Evolutionary conservation across 176 grass and related monocot species (phyloP), one percentile per base, ranked within the genome.

Genomic region (Oryza meridionalis): DNA sequence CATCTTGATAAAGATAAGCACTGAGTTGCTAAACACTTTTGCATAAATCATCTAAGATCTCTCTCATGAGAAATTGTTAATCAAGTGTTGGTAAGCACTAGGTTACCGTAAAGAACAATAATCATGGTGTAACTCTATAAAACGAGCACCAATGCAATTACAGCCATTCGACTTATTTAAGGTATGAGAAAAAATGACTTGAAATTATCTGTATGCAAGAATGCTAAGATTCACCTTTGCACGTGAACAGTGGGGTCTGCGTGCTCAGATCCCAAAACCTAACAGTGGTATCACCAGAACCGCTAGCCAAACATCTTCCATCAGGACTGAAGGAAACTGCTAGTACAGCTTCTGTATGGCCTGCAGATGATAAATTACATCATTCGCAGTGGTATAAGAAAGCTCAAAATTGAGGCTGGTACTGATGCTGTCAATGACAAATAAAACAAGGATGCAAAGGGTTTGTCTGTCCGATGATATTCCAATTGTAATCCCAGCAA

Each of bases 281-380:
- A 59, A 98, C 93, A 61, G 85, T 95, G 25, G 91, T 95, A 75
- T 98, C 96, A 78, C 93, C 96, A 17, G 93, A 98, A 88, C 93
- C 93, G 81, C 96, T 98, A 14, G 96, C 96, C 69, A 98, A 84
- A 81, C 81, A 82, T 65, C 69, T 85, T 70, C 93, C 93, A 59
- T 95, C 91, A 35, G 93, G 96, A 61, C 96, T 98, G 86, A 95
- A 98, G 19, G 93, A 95, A 90, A 95, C 91, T 53, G 93, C 78
- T 22, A 98, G 81, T 19, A 98, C 93, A 87, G 96, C 96, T 82
- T 98, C 96, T 15, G 91, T 90, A 84, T 99, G 93, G 27, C 96
- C 93, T 58, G 53, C 53, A 58, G 2, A 58, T 51, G 49, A 16
- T 51, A 51, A 51, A 51, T 51, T 16, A 51, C 17, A n/a, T 58